phyloP scores from a whole-genome alignment of 768 basidiomycete species.

The Rhodosporidiobolus sp. region DNA sequence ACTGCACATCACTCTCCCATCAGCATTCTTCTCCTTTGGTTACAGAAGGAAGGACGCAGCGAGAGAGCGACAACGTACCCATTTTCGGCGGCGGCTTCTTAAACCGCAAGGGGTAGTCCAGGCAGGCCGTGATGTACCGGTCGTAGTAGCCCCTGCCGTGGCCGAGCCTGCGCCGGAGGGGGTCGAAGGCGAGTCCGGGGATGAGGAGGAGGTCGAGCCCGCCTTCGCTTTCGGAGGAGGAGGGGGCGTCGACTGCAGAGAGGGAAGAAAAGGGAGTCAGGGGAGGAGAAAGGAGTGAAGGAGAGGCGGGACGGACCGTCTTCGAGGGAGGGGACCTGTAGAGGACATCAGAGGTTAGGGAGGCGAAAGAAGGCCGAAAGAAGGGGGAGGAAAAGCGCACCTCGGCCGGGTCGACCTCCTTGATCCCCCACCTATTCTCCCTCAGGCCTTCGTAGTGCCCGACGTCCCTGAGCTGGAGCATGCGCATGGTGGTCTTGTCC shows the following conservation, averaged over 20 bases:
- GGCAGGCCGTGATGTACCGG: slow-evolving; percentile 23
- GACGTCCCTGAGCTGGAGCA: slow-evolving; percentile 24
- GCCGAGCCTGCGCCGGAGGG: slow-evolving; percentile 18
- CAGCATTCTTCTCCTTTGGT: neutral
- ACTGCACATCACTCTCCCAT: neutral
- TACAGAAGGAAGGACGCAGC: neutral
- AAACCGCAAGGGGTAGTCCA: slow-evolving; percentile 20
- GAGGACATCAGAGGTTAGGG: neutral
- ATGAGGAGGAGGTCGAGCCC: slow-evolving; percentile 40
- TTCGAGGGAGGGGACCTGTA: slow-evolving; percentile 17
- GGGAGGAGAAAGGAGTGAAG: neutral
- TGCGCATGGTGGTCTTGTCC: slow-evolving; percentile 33
- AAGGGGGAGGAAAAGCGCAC: neutral
- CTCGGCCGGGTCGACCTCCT: slow-evolving; percentile 25
- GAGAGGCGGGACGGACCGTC: slow-evolving; percentile 1
- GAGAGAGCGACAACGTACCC: slow-evolving; percentile 1
- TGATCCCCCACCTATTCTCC: slow-evolving; percentile 34
- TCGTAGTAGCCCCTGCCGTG: slow-evolving; percentile 41
- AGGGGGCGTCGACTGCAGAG: slow-evolving; percentile 12
- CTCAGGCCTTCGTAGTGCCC: slow-evolving; percentile 18
- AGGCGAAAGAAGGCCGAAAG: neutral
- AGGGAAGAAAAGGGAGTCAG: neutral
- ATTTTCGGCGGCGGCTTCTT: slow-evolving; percentile 22
- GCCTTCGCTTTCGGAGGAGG: neutral
- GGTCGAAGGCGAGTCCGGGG: slow-evolving; percentile 37